Base-by-base conservation (phyloP, 1,284 basidiomycete species). In the Kalmanozyma brasiliensis region DNA sequence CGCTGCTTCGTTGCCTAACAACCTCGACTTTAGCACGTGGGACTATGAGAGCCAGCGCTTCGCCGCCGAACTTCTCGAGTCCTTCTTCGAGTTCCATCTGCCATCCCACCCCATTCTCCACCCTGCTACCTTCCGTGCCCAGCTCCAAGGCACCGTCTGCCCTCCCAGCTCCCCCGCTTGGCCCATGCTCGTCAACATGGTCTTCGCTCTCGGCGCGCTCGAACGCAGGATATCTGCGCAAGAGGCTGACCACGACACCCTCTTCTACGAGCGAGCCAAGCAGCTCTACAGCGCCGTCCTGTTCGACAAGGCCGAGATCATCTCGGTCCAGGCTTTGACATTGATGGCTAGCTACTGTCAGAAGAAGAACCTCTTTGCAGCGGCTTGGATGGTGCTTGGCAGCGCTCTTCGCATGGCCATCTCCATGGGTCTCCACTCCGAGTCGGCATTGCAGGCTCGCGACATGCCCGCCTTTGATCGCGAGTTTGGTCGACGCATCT, bases 121-220 rank as follows among this genome's bases (percentile, higher is more conserved):
- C 34, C 58, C 58, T 11, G 51, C 68, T 20, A 71, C 68, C 37
- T 71, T 71, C 68, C 63, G 62, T 33, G 68, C 63, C 11, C 68
- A 71, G 51, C 68, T 71, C 11, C 47, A 58, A 24, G 68, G 63
- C 33, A 62, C 63, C 14, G 32, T 66, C 20, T 46, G 43, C 37
- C 49, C 58, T 35, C 68, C 68, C 8, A 38, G 35, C n/a, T 55
- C 55, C 7, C 26, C 52, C 7, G 59, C 63, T 22, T 71, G 68
- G 68, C 49, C 58, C 20, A 63, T 66, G 62, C 68, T 71, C 1
- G 62, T 71, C 59, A 71, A 71, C 68, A 71, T 71, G 68, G 68
- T 71, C 20, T 71, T 71, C 37, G 68, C 68, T 11, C 58, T 71
- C 22, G 68, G 68, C 19, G 59, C 68, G 17, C 61, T 66, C 29